Conservation (phyloP, 73 alveolate species). For the Halteria grandinella region DNA sequence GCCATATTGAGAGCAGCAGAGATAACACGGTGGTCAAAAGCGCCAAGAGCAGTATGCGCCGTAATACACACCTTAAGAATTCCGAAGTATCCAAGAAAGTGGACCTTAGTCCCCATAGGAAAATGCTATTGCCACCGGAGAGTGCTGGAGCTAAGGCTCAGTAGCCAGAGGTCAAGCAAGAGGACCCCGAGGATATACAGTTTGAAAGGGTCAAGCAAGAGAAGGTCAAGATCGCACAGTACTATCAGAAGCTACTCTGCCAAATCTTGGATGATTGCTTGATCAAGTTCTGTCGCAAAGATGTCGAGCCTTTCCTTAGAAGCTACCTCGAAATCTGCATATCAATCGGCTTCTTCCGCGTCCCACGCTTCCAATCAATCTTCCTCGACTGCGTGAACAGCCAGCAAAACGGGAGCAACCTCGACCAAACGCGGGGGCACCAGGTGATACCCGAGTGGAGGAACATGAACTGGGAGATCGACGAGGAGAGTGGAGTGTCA, state of each 20-base stretch:
- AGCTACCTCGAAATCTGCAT: slow-evolving; percentile 65
- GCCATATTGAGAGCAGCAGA: too few relatives aligned
- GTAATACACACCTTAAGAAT: too few relatives aligned
- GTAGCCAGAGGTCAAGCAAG: neutral
- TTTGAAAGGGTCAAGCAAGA: slow-evolving; percentile 1
- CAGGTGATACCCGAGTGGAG: slow-evolving; percentile 63
- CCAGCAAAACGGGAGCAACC: neutral
- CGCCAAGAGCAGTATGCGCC: too few relatives aligned
- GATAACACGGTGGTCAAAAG: too few relatives aligned
- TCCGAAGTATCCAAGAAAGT: too few relatives aligned
- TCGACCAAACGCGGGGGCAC: too few relatives aligned
- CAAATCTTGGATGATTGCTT: slow-evolving; percentile 21
- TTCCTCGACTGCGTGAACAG: slow-evolving; percentile 44
- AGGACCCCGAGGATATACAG: neutral
- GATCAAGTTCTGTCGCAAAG: slow-evolving; percentile 72
- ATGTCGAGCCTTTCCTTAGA: slow-evolving; percentile 73
- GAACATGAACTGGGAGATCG: slow-evolving; percentile 36
- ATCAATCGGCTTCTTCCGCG: slow-evolving; percentile 77
- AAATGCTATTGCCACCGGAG: too few relatives aligned
- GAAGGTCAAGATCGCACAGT: slow-evolving; percentile 10
- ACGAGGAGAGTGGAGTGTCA: too few relatives aligned
- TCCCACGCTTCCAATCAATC: slow-evolving; percentile 36
- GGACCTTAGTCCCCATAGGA: too few relatives aligned
- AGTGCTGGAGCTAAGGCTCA: too few relatives aligned
- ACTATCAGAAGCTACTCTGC: slow-evolving; percentile 16